Evolutionary conservation across 2,329 filamentous ascomycete species (phyloP), one percentile per base, ranked within the genome.

Genomic region (Phialocephala sp.): DNA sequence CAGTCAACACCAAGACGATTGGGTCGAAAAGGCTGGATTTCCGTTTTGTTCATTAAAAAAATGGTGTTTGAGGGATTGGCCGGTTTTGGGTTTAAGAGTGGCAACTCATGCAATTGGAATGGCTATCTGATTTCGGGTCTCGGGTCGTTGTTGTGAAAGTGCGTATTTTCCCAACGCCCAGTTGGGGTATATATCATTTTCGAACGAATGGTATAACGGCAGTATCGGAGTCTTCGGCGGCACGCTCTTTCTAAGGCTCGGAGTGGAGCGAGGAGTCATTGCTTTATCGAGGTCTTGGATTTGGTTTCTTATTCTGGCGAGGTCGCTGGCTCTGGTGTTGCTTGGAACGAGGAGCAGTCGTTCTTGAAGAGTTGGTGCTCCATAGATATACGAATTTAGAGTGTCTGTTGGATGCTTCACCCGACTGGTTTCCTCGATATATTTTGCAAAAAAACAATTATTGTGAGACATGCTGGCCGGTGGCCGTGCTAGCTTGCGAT

Each of bases 11-110:
- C 1, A 78, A 71, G 4, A 72, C 79, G n/a, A 71, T 75, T 35
- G 80, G 80, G 12, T 78, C 77, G 59, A 78, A 79, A 67, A 75
- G 73, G 68, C 71, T 79, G 60, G 77, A 79, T 72, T 79, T 80
- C 50, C 71, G 76, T 32, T 79, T 79, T 71, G 71, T 74, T 27
- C 75, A 78, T 66, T 79, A 68, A 45, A 56, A 20, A 20, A 45
- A 20, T 2, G 14, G 8, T 18, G n/a, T 3, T 4, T 45, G 4
- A 14, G 14, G 8, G n/a, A n/a, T 20, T 45, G 43, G 3, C 4
- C 18, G 43, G 18, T 3, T 41, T 14, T 41, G 37, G 12, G 15
- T 41, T 12, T 41, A 18, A 12, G 15, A 20, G 43, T 45, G 43
- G 43, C n/a, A 45, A 14, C 37, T 50, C 45, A 50, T 4, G 11